phyloP scores from a whole-genome alignment of 1,284 basidiomycete species.

The Leccinum pachyderme region DNA sequence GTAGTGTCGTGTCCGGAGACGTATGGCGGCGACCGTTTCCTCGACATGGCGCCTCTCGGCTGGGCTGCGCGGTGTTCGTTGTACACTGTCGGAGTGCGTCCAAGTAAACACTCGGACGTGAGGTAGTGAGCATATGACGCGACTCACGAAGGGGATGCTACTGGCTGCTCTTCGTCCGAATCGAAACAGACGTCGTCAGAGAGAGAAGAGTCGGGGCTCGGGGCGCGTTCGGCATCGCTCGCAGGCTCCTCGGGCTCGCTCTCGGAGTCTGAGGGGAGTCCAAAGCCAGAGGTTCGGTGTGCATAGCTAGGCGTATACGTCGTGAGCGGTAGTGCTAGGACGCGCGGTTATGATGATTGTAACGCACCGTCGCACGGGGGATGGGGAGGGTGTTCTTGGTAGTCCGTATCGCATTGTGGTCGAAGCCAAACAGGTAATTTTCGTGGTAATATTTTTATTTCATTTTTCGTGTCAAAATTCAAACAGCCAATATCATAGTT shows the following conservation, averaged over 20 bases:
- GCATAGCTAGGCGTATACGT: conserved; percentile 1
- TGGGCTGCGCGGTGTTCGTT: conserved; percentile 27
- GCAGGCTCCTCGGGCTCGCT: conserved; percentile 32
- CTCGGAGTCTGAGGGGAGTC: conserved; percentile 47
- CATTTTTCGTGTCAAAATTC: not conserved
- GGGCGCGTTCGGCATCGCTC: conserved; percentile 25
- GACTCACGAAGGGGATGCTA: conserved; percentile 35
- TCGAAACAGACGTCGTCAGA: conserved; percentile 41
- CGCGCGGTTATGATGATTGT: not conserved
- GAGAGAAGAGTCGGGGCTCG: conserved; percentile 21
- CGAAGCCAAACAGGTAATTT: not conserved
- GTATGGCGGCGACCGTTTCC: conserved; percentile 68
- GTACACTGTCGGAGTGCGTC: conserved; percentile 11
- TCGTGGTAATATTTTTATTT: not conserved
- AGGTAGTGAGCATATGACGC: not conserved
- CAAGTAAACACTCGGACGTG: not conserved
- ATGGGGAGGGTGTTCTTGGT: conserved; percentile 59
- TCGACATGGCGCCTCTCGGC: conserved; percentile 55
- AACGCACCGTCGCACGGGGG: conserved; percentile 52
- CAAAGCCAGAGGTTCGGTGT: conserved; percentile 48
- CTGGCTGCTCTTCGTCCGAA: conserved; percentile 41
- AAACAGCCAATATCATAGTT: not conserved
- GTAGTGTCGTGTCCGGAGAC: conserved; percentile 59
- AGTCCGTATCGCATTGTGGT: conserved; percentile 57
- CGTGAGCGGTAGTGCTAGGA: not conserved